phyloP scores from a whole-genome alignment of 2,329 filamentous ascomycete species.

The Paraphoma sp. region DNA sequence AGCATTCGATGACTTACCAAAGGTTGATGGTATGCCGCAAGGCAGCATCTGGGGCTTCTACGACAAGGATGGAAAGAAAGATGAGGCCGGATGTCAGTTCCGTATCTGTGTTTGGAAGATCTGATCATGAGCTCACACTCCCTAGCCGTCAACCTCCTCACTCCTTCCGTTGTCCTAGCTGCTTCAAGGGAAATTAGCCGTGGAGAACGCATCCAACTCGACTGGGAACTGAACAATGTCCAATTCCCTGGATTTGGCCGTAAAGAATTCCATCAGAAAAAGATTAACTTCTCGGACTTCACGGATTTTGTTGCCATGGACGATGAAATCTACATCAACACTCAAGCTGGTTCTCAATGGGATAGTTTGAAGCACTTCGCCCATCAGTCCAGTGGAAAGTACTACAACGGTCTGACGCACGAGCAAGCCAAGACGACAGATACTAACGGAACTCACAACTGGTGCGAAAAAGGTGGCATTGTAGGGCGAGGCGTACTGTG shows the following conservation, averaged over 20 bases:
- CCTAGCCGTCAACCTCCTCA: slow-evolving; percentile 51
- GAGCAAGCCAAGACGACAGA: slow-evolving; percentile 27
- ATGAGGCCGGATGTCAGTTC: slow-evolving; percentile 58
- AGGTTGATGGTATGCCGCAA: slow-evolving; percentile 40
- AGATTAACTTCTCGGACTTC: slow-evolving; percentile 53
- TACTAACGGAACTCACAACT: slow-evolving; percentile 44
- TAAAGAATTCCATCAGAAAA: slow-evolving; percentile 58
- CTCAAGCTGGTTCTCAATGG: slow-evolving; percentile 45
- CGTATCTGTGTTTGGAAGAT: background rate
- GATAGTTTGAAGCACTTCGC: slow-evolving; percentile 46
- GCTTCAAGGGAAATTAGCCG: slow-evolving; percentile 60
- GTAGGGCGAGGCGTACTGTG: slow-evolving; percentile 43
- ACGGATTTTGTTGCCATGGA: slow-evolving; percentile 36
- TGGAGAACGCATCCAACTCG: slow-evolving; percentile 59
- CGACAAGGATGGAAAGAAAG: slow-evolving; percentile 49
- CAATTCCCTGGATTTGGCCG: slow-evolving; percentile 63
- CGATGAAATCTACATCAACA: slow-evolving; percentile 41
- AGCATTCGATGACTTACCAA: slow-evolving; percentile 41
- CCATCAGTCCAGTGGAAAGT: slow-evolving; percentile 35
- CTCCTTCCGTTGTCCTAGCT: slow-evolving; percentile 58
- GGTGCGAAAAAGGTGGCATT: slow-evolving; percentile 46
- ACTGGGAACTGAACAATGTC: slow-evolving; percentile 64
- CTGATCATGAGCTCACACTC: slow-evolving; percentile 24
- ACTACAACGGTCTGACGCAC: slow-evolving; percentile 43
- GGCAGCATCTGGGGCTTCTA: slow-evolving; percentile 45